phyloP scores from a whole-genome alignment of 257 asterid species.

The Solanum peruvianum region DNA sequence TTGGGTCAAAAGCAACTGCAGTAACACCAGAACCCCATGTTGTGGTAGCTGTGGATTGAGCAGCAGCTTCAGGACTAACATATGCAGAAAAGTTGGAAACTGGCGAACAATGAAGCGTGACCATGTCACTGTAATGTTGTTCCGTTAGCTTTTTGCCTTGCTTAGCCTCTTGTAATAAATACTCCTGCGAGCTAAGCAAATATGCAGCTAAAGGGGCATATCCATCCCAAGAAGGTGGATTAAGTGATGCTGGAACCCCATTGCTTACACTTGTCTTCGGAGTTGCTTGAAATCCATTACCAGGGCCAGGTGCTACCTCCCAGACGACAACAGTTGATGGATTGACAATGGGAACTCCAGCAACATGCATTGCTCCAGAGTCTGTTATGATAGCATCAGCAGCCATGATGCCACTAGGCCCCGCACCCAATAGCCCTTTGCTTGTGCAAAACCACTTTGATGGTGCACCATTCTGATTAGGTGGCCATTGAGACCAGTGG shows the following conservation, averaged over 20 bases:
- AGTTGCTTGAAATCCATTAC: slow-evolving; percentile 88
- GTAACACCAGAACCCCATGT: slow-evolving; percentile 99
- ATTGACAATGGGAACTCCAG: slow-evolving; percentile 97
- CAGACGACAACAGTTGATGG: slow-evolving; percentile 99
- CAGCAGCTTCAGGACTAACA: slow-evolving; percentile 99
- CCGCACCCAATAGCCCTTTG: slow-evolving; percentile 98
- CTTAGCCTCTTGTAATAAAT: slow-evolving; percentile 66
- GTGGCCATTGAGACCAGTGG: slow-evolving; percentile 98
- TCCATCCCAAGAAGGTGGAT: slow-evolving; percentile 97
- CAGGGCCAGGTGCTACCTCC: slow-evolving; percentile 99
- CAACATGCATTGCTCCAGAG: slow-evolving; percentile 97
- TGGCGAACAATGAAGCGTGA: slow-evolving; percentile 90
- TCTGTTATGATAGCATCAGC: slow-evolving; percentile 98
- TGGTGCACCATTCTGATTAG: slow-evolving; percentile 48
- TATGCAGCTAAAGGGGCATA: slow-evolving; percentile 93
- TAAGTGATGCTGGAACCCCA: slow-evolving; percentile 79
- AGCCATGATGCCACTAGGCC: slow-evolving; percentile 99
- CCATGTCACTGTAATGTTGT: slow-evolving; percentile 63
- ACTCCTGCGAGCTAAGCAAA: slow-evolving; percentile 95
- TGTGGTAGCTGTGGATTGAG: slow-evolving; percentile 82
- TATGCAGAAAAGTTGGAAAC: slow-evolving; percentile 98
- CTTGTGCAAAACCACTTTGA: slow-evolving; percentile 96
- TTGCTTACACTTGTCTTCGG: slow-evolving; percentile 58
- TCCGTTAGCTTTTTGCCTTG: slow-evolving; percentile 64
- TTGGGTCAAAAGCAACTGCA: slow-evolving; percentile 98